Percentiles rank a stretch among this genome's conserved stretches.
These are phyloP conservation scores for Dalbergia cultrata DNA, from an alignment of 306 rosid genomes.

Conservation along the genomic window DNA sequence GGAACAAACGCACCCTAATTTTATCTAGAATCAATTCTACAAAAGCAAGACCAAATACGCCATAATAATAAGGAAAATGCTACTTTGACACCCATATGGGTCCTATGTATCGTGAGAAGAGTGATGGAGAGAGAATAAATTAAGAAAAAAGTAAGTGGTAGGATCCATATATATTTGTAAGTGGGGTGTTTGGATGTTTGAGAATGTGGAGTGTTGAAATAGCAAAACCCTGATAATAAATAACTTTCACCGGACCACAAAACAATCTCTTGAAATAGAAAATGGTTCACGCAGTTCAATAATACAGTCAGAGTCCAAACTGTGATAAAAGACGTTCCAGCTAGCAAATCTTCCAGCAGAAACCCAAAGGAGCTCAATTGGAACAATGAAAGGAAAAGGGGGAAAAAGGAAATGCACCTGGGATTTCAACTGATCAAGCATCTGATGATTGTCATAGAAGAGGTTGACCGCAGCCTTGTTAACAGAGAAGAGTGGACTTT, in stretches of 20 bases:
- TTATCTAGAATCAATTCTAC: no score
- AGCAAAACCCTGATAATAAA: no score
- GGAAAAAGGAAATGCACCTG: conserved; percentile 40
- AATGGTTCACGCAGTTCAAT: not conserved
- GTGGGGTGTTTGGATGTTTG: no score
- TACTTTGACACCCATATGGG: no score
- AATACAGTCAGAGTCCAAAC: not conserved
- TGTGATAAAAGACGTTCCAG: not conserved
- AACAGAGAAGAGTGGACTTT: conserved; percentile 38
- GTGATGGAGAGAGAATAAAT: no score
- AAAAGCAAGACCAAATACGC: no score
- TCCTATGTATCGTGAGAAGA: no score
- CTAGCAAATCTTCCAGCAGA: not conserved
- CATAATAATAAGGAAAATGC: no score
- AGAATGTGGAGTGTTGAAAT: no score
- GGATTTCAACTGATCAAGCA: conserved; percentile 43
- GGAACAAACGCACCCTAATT: no score
- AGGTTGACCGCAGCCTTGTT: conserved; percentile 47
- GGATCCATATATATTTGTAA: no score
- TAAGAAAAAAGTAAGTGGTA: no score
- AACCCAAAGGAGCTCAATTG: not conserved
- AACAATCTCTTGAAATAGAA: not conserved
- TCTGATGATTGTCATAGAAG: not conserved
- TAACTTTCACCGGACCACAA: not conserved
- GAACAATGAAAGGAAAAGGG: not conserved